These are phyloP conservation scores for Salix dunnii DNA, from an alignment of 345 rosid genomes.

Conservation along the genomic window DNA sequence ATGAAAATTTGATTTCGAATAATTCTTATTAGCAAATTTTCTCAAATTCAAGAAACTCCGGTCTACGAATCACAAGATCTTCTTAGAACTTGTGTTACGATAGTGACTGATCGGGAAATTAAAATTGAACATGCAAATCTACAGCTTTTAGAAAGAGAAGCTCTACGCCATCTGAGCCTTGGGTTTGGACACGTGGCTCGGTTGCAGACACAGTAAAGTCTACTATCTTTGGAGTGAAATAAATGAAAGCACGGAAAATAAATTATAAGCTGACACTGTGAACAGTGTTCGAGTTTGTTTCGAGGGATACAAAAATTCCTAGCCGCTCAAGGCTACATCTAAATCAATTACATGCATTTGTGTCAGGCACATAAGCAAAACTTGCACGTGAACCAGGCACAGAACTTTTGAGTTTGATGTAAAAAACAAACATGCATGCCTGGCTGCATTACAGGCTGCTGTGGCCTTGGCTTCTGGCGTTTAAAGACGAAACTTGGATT, in stretches of 20 bases:
- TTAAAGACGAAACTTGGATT: too few relatives aligned
- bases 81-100: too few relatives aligned
- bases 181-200: neutral
- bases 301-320: neutral
- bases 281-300: neutral
- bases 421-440: neutral
- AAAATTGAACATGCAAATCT: too few relatives aligned
- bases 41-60: too few relatives aligned
- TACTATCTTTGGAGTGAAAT: neutral
- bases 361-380: neutral
- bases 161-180: too few relatives aligned
- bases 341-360: neutral
- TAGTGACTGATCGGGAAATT: too few relatives aligned
- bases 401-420: neutral
- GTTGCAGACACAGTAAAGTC: neutral
- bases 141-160: too few relatives aligned
- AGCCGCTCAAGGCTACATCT: neutral
- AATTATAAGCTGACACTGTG: neutral
- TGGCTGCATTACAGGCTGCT: neutral
- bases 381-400: neutral
- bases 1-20: too few relatives aligned
- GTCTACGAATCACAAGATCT: too few relatives aligned
- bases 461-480: too few relatives aligned
- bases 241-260: neutral
- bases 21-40: too few relatives aligned